Percentiles rank a stretch among this genome's conserved stretches.
Evolutionary conservation across 768 basidiomycete genomes (phyloP).

Genomic region (Exidia glandulosa): DNA sequence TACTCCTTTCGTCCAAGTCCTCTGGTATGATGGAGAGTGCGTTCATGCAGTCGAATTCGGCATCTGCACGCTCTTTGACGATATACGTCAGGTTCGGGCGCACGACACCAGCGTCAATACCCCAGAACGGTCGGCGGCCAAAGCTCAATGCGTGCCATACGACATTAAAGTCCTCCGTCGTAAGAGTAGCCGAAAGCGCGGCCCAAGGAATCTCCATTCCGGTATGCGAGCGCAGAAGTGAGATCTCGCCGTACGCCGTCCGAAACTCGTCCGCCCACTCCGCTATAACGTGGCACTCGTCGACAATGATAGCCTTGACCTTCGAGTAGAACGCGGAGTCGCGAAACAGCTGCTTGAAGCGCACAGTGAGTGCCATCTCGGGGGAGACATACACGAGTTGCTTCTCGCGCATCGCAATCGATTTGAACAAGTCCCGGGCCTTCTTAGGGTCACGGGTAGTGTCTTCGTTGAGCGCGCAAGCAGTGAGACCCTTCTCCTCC

Average conservation of each 20-base stretch:
- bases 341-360: neutral
- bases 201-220: neutral
- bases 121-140: conserved; percentile 24
- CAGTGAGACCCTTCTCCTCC: conserved; percentile 13
- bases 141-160: conserved; percentile 17
- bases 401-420: neutral
- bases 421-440: neutral
- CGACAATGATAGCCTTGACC: neutral
- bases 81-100: conserved; percentile 16
- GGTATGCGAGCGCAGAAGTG: neutral
- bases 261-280: neutral
- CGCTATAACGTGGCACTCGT: neutral
- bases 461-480: conserved; percentile 19
- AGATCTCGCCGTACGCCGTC: neutral
- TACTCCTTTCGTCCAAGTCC: conserved; percentile 4
- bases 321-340: neutral
- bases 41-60: conserved; percentile 9
- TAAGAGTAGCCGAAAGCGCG: neutral
- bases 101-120: conserved; percentile 18
- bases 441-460: conserved; percentile 1
- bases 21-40: conserved; percentile 11
- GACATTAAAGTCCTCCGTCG: conserved; percentile 13
- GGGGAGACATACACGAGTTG: neutral
- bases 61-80: conserved; percentile 7
- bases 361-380: neutral